Evolutionary conservation across 2,329 filamentous ascomycete genomes (phyloP).

Genomic region (Neurospora sp.): DNA sequence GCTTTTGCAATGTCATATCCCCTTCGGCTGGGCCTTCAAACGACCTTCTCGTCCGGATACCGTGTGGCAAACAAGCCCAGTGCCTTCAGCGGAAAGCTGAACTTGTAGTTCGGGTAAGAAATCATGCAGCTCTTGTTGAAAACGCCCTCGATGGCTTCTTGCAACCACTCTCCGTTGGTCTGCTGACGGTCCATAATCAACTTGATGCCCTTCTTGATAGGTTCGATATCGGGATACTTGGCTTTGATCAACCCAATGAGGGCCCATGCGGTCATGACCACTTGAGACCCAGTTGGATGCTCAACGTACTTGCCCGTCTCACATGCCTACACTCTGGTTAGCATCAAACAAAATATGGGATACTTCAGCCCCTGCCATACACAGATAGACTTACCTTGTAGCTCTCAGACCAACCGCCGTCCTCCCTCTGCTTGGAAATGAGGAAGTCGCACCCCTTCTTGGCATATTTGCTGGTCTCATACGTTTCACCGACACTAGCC

Average conservation of each 20-base stretch:
- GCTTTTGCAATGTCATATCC: not conserved
- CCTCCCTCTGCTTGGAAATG: slow-evolving; percentile 69
- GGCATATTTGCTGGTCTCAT: slow-evolving; percentile 60
- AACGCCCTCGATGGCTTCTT: slow-evolving; percentile 93
- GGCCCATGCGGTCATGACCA: slow-evolving; percentile 93
- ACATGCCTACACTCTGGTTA: slow-evolving; percentile 45
- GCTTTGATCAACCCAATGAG: slow-evolving; percentile 74
- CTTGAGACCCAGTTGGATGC: slow-evolving; percentile 66
- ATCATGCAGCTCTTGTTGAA: slow-evolving; percentile 99
- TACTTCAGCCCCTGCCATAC: not conserved
- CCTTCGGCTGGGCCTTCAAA: slow-evolving; percentile 6
- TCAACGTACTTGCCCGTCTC: slow-evolving; percentile 67
- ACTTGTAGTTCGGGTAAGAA: slow-evolving; percentile 98
- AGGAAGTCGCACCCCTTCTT: slow-evolving; percentile 77
- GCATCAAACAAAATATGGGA: slow-evolving; percentile 1
- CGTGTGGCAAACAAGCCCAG: slow-evolving; percentile 75
- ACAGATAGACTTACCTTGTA: slow-evolving; percentile 49
- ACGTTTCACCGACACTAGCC: slow-evolving; percentile 70
- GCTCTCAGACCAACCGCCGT: slow-evolving; percentile 95
- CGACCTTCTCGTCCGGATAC: slow-evolving; percentile 55
- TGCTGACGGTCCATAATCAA: slow-evolving; percentile 81
- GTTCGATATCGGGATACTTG: slow-evolving; percentile 63
- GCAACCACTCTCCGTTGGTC: slow-evolving; percentile 83
- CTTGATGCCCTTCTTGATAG: slow-evolving; percentile 62
- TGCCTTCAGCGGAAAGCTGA: slow-evolving; percentile 88